phyloP scores from a whole-genome alignment of 1,284 basidiomycete genomes.

The Naganishia sp. region DNA sequence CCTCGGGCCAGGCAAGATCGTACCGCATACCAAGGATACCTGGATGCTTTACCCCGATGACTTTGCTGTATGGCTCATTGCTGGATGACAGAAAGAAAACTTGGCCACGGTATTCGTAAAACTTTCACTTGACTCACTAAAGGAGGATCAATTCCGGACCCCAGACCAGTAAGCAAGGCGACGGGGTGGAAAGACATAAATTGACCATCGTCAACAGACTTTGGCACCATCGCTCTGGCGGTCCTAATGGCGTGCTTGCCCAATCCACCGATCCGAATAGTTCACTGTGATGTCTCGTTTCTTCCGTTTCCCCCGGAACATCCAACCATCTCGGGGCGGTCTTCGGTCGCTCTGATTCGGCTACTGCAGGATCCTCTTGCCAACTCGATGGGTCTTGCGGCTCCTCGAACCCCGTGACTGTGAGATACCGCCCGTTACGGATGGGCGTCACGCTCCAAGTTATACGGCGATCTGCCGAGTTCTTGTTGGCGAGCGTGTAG shows the following conservation, averaged over 20 bases:
- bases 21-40: constrained; percentile 36
- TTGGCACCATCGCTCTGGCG: constrained; percentile 19
- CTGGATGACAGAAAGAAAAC: background rate
- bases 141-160: constrained; percentile 23
- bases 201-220: constrained; percentile 24
- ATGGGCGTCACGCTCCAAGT: constrained; percentile 9
- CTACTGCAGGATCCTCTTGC: background rate
- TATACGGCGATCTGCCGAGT: constrained; percentile 6
- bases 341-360: constrained; percentile 1
- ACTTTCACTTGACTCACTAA: constrained; percentile 16
- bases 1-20: constrained; percentile 38
- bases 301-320: constrained; percentile 7
- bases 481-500: constrained; percentile 9
- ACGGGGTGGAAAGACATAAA: constrained; percentile 30
- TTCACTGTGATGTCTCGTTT: background rate
- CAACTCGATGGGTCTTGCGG: background rate
- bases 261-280: constrained; percentile 25
- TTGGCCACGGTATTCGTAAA: background rate
- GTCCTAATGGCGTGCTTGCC: constrained; percentile 17
- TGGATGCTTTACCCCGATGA: constrained; percentile 37
- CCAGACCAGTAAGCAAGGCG: constrained; percentile 31
- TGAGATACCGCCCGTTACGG: constrained; percentile 5
- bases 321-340: constrained; percentile 10
- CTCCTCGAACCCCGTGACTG: constrained; percentile 1
- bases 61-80: constrained; percentile 34